These are phyloP conservation scores for Globisporangium camurandrum DNA, from an alignment of 352 stramenopile genomes.

Conservation along the genomic window DNA sequence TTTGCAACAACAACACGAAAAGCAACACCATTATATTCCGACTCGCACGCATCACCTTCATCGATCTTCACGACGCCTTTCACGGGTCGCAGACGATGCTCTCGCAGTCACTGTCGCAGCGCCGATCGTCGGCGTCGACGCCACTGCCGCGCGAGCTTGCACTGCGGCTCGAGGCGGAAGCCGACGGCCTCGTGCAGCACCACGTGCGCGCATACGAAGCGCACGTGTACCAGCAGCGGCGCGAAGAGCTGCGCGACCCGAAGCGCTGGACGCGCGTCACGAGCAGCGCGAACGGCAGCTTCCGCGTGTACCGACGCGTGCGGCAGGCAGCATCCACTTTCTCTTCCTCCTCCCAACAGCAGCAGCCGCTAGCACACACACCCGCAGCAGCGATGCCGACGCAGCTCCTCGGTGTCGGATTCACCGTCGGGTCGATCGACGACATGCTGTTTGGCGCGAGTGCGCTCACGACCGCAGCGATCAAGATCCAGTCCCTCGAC, in stretches of 20 bases:
- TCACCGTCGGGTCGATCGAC: conserved; percentile 15
- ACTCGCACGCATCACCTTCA: too few species aligned
- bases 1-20: too few species aligned
- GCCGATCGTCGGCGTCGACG: conserved; percentile 12
- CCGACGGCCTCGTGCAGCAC: conserved; percentile 15
- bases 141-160: conserved; percentile 10
- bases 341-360: background rate
- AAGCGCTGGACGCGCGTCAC: conserved; percentile 11
- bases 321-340: background rate
- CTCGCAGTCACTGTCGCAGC: conserved; percentile 1
- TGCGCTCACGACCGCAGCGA: conserved; percentile 9
- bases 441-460: conserved; percentile 17
- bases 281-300: conserved; percentile 10
- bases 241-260: conserved; percentile 12
- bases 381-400: conserved; percentile 4
- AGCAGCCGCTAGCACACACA: background rate
- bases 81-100: conserved; percentile 1
- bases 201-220: conserved; percentile 16
- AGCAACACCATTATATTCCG: too few species aligned
- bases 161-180: conserved; percentile 11
- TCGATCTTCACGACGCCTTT: too few species aligned
- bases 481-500: conserved; percentile 20
- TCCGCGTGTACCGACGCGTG: conserved; percentile 14
- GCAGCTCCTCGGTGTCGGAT: conserved; percentile 20
- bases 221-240: conserved; percentile 11